Base-by-base conservation (phyloP, 306 rosid genomes). In the Medicago arabica region DNA sequence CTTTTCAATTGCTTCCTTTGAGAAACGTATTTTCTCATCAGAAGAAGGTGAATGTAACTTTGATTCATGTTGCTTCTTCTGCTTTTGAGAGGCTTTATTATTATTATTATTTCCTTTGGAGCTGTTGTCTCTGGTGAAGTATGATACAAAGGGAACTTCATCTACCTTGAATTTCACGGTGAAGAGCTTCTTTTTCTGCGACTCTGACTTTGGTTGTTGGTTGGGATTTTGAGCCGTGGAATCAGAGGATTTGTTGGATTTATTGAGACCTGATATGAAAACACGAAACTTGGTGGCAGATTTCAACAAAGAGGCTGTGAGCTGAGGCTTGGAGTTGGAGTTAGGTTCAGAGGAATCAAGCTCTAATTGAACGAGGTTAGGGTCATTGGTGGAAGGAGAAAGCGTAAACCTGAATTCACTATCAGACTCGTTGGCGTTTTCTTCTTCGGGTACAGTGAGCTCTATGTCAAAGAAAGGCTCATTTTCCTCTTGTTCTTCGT, bases 381-480 rank as follows among this genome's bases (percentile, higher is more conserved):
- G 38, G 43, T 88, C 92, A 51, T 82, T 85, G 78, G 81, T 75
- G 1, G 96, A 88, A 61, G 98, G 90, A 0, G 96, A 86, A 25
- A 95, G 84, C 2, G 90, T 88, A 58, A 95, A 86, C 34, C 87
- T 85, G 51, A 92, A 85, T 86, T 90, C 96, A 6, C 85, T 69
- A 63, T 87, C 92, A 0, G 71, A 54, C 1, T 78, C 86, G 1
- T 41, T 58, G 3, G 57, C 50, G 7, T 46, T 31, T 16, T 49
- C 31, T 23, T 54, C 94, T 9, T 88, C 86, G 8, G 90, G 92
- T 34, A 88, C 79, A 15, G 94, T 68, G 36, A 95, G 88, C 83
- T 92, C 93, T 66, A 95, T 66, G 86, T 95, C 99, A 64, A 92
- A 87, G 83, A 90, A 95, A 7, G 99, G 92, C 0, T 96, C 98